These are phyloP conservation scores for Fragilariopsis cylindrus DNA, from an alignment of 108 stramenopile species.

Conservation along the genomic window DNA sequence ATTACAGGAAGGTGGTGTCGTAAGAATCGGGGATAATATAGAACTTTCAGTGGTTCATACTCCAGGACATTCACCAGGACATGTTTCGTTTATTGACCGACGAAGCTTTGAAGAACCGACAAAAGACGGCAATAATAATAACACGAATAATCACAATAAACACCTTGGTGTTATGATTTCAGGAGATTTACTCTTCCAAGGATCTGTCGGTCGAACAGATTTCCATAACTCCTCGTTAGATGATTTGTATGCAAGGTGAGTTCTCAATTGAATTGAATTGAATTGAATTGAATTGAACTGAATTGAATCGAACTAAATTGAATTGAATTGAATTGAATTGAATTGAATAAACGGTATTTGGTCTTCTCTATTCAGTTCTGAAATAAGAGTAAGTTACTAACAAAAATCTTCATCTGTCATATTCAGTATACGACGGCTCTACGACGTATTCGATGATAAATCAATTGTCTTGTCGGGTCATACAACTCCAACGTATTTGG, in stretches of 20 bases:
- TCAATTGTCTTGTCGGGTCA: conserved; percentile 41
- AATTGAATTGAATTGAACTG: too few relatives aligned
- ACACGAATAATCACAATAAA: not conserved
- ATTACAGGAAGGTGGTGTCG: conserved; percentile 21
- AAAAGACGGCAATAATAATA: not conserved
- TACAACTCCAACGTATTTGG: conserved; percentile 36
- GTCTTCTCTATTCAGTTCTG: too few relatives aligned
- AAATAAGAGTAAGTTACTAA: too few relatives aligned
- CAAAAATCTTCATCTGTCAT: not conserved
- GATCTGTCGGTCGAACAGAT: conserved; percentile 47
- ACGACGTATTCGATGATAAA: conserved; percentile 30
- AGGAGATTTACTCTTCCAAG: conserved; percentile 42
- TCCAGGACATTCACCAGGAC: conserved; percentile 43
- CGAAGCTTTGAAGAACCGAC: not conserved
- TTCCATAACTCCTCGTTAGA: conserved; percentile 37
- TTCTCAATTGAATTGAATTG: not conserved
- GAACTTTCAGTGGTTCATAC: conserved; percentile 34
- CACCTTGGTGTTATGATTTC: conserved; percentile 25
- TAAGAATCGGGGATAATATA: conserved; percentile 30
- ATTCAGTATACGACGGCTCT: conserved; percentile 29
- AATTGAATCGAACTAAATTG: too few relatives aligned
- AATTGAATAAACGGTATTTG: too few relatives aligned
- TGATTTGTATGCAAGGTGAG: conserved; percentile 21
- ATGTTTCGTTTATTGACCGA: conserved; percentile 35
- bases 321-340: too few relatives aligned